Base-by-base conservation (phyloP, 306 rosid species). In the Alnus rubra region DNA sequence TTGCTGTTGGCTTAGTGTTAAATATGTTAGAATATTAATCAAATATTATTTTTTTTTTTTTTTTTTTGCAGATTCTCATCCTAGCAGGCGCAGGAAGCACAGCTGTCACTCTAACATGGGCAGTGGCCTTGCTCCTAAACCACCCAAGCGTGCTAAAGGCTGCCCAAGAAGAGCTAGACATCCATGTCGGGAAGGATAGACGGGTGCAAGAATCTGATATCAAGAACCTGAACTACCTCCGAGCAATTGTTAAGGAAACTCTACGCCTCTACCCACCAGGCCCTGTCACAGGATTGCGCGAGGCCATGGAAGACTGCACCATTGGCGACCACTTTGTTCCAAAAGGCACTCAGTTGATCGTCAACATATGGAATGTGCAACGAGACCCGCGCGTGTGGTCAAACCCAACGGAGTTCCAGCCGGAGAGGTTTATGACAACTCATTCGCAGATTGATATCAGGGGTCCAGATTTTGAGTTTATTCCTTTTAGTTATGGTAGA, bases 201-300 rank as follows among this genome's bases (percentile, higher is more conserved):
- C 81, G 88, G 86, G 88, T 82, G 0, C 78, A 81, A 75, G 88
- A 85, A 68, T 78, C 83, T 0, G 88, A 85, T n/a, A 72, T 81
- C 50, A 19, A 56, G 5, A 75, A 75, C 69, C 75, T 85, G 6
- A 50, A 51, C 5, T 79, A 81, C 71, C 88, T 85, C 14, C 73
- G 71, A 64, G 85, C 88, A 52, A 71, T 82, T 48, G 33, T 85
- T 13, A 85, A 85, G 19, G 88, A 85, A 71, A 62, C 83, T 1
- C 47, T 85, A 0, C 80, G 88, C 0, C 0, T 81, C 4, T 59
- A 85, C 63, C 88, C 88, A 3, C 73, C 86, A 0, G 88, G 83
- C 6, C 88, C 88, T 1, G 5, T 85, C 9, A 70, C 86, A 28
- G 85, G 83, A 18, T 56, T 77, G 0, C 88, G 85, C 3, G 86